Percentiles rank a stretch among this genome's conserved stretches.
Evolutionary conservation across 1,284 basidiomycete genomes (phyloP).

Genomic region (Prillingera fragicola): DNA sequence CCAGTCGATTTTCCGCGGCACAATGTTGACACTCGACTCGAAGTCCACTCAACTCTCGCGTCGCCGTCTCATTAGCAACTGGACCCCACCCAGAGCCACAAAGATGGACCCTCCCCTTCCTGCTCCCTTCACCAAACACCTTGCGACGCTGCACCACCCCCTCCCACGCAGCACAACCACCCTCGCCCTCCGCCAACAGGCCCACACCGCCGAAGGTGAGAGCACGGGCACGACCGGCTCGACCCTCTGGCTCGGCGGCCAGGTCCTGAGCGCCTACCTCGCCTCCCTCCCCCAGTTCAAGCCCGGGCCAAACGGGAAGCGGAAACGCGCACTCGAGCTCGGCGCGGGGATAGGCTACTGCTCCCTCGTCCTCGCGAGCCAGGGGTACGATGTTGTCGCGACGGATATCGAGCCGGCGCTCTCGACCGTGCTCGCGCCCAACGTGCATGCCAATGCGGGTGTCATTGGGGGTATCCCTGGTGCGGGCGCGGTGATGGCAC

Average conservation of each 20-base stretch:
- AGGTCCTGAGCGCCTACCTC: conserved; percentile 66
- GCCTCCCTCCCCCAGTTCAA: conserved; percentile 30
- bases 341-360: conserved; percentile 77
- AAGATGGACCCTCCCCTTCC: conserved; percentile 20
- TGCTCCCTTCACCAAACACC: conserved; percentile 58
- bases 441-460: conserved; percentile 56
- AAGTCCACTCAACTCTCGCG: too few relatives aligned
- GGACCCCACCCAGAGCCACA: too few relatives aligned
- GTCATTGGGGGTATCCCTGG: conserved; percentile 44
- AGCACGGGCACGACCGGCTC: conserved; percentile 62
- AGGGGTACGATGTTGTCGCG: conserved; percentile 70
- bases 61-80: too few relatives aligned
- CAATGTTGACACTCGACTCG: too few relatives aligned
- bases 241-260: conserved; percentile 79
- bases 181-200: conserved; percentile 25
- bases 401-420: conserved; percentile 73
- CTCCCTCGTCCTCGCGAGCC: conserved; percentile 61
- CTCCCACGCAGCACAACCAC: conserved; percentile 47
- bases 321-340: conserved; percentile 60
- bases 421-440: conserved; percentile 59
- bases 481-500: conserved; percentile 47
- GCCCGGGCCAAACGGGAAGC: conserved; percentile 16
- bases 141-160: conserved; percentile 53
- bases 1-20: too few relatives aligned
- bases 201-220: conserved; percentile 2